Conservation (phyloP, 495 filamentous ascomycete species). For the Staphylotrichum tortipilum region DNA sequence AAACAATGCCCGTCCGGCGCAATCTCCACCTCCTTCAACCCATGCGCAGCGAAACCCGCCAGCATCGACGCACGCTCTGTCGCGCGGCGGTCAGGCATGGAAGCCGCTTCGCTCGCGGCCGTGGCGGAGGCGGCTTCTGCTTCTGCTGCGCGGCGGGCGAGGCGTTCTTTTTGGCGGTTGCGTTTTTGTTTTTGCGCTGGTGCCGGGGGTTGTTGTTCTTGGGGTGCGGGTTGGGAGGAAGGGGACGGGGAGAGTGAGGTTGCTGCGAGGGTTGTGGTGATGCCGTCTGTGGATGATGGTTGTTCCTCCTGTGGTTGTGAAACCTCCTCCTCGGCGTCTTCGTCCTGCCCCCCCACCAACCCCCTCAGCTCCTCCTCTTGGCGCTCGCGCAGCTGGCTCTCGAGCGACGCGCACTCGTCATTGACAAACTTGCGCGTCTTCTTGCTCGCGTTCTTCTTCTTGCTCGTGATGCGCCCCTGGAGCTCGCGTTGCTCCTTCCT, state of each 20-base stretch:
- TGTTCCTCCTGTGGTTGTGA: not conserved
- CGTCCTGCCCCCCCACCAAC: constrained; percentile 34
- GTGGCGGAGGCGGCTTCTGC: constrained; percentile 56
- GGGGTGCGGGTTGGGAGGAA: not conserved
- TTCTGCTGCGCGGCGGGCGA: constrained; percentile 82
- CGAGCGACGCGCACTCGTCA: constrained; percentile 70
- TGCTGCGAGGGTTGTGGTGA: constrained; percentile 14
- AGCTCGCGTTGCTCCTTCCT: constrained; percentile 84
- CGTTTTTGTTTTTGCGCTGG: constrained; percentile 46
- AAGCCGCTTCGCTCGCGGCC: constrained; percentile 66
- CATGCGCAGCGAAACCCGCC: constrained; percentile 49
- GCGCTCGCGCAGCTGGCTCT: too few species aligned
- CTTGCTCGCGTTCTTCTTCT: constrained; percentile 92
- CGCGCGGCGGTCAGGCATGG: constrained; percentile 63
- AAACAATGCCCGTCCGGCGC: constrained; percentile 90
- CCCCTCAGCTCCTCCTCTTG: constrained; percentile 56
- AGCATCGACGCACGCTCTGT: constrained; percentile 64
- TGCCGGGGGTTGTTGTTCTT: constrained; percentile 17
- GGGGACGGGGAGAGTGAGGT: constrained; percentile 13
- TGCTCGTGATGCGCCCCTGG: constrained; percentile 74
- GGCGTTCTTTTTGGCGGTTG: constrained; percentile 82
- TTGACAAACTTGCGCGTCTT: constrained; percentile 88
- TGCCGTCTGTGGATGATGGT: not conserved
- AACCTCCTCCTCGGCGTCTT: constrained; percentile 10
- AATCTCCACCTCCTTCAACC: constrained; percentile 68